A percentile compares a stretch with the other conserved stretches of the same genome.
These are phyloP conservation scores for Ophiognomonia clavigignenti-juglandacearum DNA, from an alignment of 2,329 filamentous ascomycete genomes.

Conservation along the genomic window DNA sequence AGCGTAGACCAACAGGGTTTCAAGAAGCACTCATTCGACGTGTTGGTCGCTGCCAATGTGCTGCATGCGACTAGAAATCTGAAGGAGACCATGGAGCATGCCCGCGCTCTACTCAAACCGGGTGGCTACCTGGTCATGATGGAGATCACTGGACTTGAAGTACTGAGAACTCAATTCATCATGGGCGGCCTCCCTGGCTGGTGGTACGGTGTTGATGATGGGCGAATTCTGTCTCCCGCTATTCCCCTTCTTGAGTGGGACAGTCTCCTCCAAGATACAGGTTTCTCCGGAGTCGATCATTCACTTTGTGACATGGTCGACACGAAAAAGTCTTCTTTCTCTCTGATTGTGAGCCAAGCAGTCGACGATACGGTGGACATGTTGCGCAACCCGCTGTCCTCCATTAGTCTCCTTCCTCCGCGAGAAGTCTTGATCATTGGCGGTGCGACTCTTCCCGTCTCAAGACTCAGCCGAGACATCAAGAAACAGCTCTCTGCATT, in stretches of 20 bases:
- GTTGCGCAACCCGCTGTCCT: too few species aligned
- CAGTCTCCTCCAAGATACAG: background rate
- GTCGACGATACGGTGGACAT: constrained; percentile 1
- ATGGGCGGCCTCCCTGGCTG: constrained; percentile 18
- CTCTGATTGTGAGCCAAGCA: background rate
- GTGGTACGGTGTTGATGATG: constrained; percentile 8
- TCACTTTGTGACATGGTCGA: background rate
- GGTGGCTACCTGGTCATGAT: constrained; percentile 40
- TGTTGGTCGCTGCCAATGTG: constrained; percentile 33
- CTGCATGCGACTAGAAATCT: constrained; percentile 32
- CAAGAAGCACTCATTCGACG: constrained; percentile 24
- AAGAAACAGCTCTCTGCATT: too few species aligned
- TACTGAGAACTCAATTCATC: constrained; percentile 14
- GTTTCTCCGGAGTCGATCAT: background rate
- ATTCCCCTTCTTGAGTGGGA: background rate
- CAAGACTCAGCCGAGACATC: too few species aligned
- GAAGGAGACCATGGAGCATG: constrained; percentile 24
- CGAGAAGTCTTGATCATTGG: too few species aligned
- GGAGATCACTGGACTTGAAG: constrained; percentile 28
- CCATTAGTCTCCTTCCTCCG: too few species aligned
- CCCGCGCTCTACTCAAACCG: constrained; percentile 34
- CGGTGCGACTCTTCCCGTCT: too few species aligned
- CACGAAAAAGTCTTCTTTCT: background rate
- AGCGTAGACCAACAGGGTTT: constrained; percentile 26
- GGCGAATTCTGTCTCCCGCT: background rate